Base-by-base conservation (phyloP, 2,329 filamentous ascomycete genomes). In the Alternaria infectoria region DNA sequence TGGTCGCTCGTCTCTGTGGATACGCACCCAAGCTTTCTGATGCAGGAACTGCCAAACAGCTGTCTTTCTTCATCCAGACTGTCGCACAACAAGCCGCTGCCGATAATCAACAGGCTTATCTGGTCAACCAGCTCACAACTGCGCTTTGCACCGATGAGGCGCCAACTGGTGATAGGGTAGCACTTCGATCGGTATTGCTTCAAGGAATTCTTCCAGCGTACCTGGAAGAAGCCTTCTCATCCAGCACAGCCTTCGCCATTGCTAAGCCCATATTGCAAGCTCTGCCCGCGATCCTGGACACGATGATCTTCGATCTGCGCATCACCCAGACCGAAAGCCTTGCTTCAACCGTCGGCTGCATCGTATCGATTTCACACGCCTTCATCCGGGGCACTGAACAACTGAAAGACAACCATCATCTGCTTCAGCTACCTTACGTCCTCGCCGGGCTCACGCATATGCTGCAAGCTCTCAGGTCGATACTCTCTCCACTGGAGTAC, bases 1-100 rank as follows among this genome's bases (percentile, higher is more conserved):
- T 90, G 23, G 85, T 89, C 5, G 88, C 86, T 9, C 84, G 84
- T 61, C 78, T 90, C 30, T 87, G 86, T 66, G 84, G 86, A 47
- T 90, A 90, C 64, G 84, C 83, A 12, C 80, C 86, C 1, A 88
- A 86, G 67, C 77, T 89, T 3, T 76, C 75, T 4, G 81, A 85
- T 23, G 66, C 78, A 8, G 83, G 84, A 61, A 82, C 83, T 11
- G 80, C 83, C 7, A 88, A 86, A 66, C 83, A 87, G 61, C 79
- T 90, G 32, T 83, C 82, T 7, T 81, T 82, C n/a, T 90, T 89
- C 74, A 74, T 90, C 13, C 86, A 89, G 58, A 85, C 84, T 6
- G 84, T 90, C 6, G 85, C 83, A 12, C 87, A 89, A 71, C 81
- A 87, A 58, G 87, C 88, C 0, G 86, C 86, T 2, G 76, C 86